Evolutionary conservation across 139 green algal species (phyloP).

Genomic region (Chlamydomonas sphaeroides): DNA sequence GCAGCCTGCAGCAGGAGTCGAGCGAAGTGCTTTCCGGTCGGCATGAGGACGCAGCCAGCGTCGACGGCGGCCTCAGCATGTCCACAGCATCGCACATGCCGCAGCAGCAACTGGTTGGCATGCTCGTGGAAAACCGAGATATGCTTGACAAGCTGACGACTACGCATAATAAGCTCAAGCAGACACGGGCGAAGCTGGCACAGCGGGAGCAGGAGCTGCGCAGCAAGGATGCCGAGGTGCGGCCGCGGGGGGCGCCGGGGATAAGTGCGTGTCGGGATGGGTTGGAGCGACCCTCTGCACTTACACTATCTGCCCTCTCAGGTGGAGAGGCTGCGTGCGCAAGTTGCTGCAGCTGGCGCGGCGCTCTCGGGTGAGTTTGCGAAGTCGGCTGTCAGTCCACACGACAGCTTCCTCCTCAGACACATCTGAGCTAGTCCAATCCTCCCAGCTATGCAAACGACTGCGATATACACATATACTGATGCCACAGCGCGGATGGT

Average conservation of each 20-base stretch:
- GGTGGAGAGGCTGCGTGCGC: background rate
- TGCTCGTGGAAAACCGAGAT: constrained; percentile 47
- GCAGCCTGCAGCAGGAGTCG: constrained; percentile 7
- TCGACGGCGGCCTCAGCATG: constrained; percentile 17
- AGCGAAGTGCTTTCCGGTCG: background rate
- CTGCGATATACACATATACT: no score
- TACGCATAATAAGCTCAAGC: constrained; percentile 52
- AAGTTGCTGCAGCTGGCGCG: constrained; percentile 17
- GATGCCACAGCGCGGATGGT: no score
- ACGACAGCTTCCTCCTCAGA: no score
- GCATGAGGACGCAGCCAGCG: background rate
- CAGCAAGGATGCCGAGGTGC: constrained; percentile 16
- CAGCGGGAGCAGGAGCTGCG: constrained; percentile 27
- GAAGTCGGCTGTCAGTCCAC: no score
- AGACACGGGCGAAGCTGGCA: constrained; percentile 7
- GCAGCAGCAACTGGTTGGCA: background rate
- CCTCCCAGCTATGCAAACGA: no score
- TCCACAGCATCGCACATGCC: background rate
- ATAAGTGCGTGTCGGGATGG: no score
- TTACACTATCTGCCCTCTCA: no score
- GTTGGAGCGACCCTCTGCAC: no score
- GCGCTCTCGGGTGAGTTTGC: constrained; percentile 7
- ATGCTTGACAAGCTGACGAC: constrained; percentile 37
- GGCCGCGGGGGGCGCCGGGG: background rate
- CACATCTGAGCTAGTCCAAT: no score